These are phyloP conservation scores for Chlamydomonas reinhardtii DNA, from an alignment of 163 green algal species.

Conservation along the genomic window DNA sequence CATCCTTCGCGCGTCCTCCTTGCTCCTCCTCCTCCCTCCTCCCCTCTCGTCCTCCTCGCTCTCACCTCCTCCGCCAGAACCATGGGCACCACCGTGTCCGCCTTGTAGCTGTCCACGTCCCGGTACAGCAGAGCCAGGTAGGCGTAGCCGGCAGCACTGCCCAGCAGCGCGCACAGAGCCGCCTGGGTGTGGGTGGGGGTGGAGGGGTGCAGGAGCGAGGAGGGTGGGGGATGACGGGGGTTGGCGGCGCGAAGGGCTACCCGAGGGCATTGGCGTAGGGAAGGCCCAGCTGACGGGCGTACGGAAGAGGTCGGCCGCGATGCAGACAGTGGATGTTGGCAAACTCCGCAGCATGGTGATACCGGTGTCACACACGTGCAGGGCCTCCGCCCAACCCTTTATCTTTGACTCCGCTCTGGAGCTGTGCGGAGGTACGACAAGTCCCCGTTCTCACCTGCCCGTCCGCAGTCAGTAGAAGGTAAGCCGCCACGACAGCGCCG, in stretches of 20 bases:
- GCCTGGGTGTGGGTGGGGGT: conserved; percentile 60
- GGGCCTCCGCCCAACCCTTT: not conserved
- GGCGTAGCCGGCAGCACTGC: conserved; percentile 62
- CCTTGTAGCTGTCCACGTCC: conserved; percentile 69
- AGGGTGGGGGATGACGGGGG: not conserved
- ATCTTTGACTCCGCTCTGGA: not conserved
- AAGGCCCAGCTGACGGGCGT: no score
- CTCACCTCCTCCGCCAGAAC: conserved; percentile 64
- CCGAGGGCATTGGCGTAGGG: no score
- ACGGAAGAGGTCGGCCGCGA: no score
- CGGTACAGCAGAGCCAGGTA: conserved; percentile 72
- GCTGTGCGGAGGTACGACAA: no score
- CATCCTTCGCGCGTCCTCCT: no score
- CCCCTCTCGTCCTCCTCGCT: no score
- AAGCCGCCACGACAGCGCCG: conserved; percentile 59
- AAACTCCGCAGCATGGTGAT: no score
- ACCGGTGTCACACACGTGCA: not conserved
- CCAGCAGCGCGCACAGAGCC: conserved; percentile 66
- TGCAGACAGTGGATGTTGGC: not conserved
- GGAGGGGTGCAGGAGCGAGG: not conserved
- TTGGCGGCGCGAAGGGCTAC: no score
- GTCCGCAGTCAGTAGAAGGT: conserved; percentile 63
- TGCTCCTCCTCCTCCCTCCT: no score
- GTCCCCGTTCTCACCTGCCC: conserved; percentile 14
- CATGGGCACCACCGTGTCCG: conserved; percentile 59